Evolutionary conservation across 768 basidiomycete species (phyloP).

Genomic region (Mycena floridula): DNA sequence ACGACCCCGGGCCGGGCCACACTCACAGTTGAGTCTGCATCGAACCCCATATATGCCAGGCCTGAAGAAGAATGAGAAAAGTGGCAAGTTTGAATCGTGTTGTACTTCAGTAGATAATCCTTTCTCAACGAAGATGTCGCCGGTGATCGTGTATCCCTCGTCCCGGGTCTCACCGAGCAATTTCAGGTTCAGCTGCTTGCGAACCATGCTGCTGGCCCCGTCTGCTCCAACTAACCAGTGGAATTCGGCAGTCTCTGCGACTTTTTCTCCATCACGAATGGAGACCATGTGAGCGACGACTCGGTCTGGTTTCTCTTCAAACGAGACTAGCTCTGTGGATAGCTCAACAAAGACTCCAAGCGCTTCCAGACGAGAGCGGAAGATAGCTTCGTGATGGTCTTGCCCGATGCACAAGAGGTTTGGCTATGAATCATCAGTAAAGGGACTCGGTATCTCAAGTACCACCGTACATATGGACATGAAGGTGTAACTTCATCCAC

Average conservation of each 20-base stretch:
- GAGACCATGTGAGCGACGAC: conserved; percentile 22
- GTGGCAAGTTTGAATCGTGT: neutral
- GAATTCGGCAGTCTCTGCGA: conserved; percentile 20
- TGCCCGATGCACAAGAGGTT: conserved; percentile 19
- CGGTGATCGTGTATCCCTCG: conserved; percentile 20
- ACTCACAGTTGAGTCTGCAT: no score
- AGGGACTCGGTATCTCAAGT: neutral
- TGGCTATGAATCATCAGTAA: conserved; percentile 8
- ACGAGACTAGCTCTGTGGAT: conserved; percentile 23
- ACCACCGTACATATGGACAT: conserved; percentile 12
- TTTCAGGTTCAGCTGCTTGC: conserved; percentile 32
- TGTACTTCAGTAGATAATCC: conserved; percentile 20
- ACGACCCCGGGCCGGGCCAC: no score
- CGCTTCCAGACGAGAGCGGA: conserved; percentile 21
- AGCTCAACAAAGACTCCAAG: conserved; percentile 25
- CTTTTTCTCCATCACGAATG: conserved; percentile 13
- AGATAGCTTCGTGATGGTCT: conserved; percentile 20
- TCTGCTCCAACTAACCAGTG: conserved; percentile 36
- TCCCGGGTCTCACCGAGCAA: conserved; percentile 35
- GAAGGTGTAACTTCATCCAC: conserved; percentile 10
- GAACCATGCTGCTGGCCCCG: conserved; percentile 29
- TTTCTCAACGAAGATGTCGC: conserved; percentile 32
- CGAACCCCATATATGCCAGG: conserved; percentile 18
- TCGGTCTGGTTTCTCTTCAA: conserved; percentile 25
- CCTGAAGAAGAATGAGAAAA: conserved; percentile 6